Evolutionary conservation across 2,329 filamentous ascomycete genomes (phyloP).

Genomic region (Talaromyces verruculosus): DNA sequence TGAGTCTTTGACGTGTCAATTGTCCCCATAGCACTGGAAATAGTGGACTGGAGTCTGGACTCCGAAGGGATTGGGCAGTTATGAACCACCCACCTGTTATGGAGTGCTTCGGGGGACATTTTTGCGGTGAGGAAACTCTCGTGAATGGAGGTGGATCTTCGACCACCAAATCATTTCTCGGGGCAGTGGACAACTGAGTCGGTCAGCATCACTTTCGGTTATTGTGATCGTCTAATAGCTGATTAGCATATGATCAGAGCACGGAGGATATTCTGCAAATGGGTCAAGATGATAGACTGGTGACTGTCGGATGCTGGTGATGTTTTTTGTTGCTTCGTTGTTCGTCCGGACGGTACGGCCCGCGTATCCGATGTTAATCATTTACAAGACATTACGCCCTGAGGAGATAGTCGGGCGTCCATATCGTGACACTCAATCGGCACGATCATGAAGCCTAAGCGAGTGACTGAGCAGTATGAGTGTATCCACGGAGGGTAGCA

Average conservation of each 20-base stretch:
- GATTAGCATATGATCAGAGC: background rate
- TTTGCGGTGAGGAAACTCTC: slow-evolving; percentile 7
- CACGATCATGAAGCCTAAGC: background rate
- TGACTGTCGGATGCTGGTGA: background rate
- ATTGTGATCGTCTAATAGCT: background rate
- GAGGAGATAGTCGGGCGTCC: background rate
- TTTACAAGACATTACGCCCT: background rate
- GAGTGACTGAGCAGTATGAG: background rate
- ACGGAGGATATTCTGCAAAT: background rate
- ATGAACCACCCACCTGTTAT: background rate
- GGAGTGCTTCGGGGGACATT: background rate
- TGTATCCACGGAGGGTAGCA: background rate
- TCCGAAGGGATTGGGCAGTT: background rate
- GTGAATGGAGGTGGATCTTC: background rate
- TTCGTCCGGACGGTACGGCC: slow-evolving; percentile 9
- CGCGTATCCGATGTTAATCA: slow-evolving; percentile 8
- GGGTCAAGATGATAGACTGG: background rate
- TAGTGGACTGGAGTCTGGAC: background rate
- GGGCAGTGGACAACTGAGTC: background rate
- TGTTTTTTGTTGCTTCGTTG: background rate
- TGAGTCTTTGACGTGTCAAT: slow-evolving; percentile 3
- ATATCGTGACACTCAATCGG: background rate
- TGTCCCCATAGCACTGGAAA: slow-evolving; percentile 1
- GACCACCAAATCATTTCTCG: background rate
- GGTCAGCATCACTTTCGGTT: slow-evolving; percentile 1